Conservation (phyloP, 805 yeast species). For the Candida dendrica region DNA sequence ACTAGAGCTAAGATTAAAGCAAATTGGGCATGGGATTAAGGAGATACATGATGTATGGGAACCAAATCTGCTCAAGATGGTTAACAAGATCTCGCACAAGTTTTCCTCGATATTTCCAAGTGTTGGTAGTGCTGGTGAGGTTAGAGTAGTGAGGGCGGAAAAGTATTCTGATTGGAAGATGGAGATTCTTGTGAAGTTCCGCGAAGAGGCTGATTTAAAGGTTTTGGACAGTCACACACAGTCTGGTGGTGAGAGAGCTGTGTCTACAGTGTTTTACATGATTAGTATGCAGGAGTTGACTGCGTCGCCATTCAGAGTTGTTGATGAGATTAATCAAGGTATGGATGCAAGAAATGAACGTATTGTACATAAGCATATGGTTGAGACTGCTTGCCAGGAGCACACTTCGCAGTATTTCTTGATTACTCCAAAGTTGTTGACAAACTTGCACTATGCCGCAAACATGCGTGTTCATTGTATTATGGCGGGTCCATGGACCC, state of each 20-base stretch:
- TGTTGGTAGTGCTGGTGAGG: constrained; percentile 86
- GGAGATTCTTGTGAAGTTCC: constrained; percentile 76
- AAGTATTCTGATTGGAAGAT: constrained; percentile 73
- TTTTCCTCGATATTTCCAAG: constrained; percentile 61
- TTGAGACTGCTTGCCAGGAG: constrained; percentile 72
- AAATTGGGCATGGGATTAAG: constrained; percentile 29
- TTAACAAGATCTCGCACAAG: constrained; percentile 48
- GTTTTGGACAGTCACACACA: constrained; percentile 81
- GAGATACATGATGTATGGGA: constrained; percentile 48
- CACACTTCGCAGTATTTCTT: constrained; percentile 76
- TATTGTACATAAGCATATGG: constrained; percentile 77
- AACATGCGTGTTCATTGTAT: constrained; percentile 85
- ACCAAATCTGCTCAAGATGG: constrained; percentile 46
- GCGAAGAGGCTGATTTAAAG: constrained; percentile 67
- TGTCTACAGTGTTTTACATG: constrained; percentile 83
- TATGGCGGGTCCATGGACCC: constrained; percentile 47
- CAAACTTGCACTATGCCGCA: constrained; percentile 68
- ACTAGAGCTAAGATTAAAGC: constrained; percentile 13
- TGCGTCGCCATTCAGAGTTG: constrained; percentile 86
- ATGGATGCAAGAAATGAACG: constrained; percentile 94
- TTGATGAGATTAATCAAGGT: constrained; percentile 98
- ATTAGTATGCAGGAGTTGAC: constrained; percentile 88
- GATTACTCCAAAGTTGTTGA: constrained; percentile 85
- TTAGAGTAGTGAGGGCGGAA: constrained; percentile 44
- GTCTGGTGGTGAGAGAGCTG: constrained; percentile 97